phyloP scores from a whole-genome alignment of 208 protist genomes.

The Borovskyia barvae region DNA sequence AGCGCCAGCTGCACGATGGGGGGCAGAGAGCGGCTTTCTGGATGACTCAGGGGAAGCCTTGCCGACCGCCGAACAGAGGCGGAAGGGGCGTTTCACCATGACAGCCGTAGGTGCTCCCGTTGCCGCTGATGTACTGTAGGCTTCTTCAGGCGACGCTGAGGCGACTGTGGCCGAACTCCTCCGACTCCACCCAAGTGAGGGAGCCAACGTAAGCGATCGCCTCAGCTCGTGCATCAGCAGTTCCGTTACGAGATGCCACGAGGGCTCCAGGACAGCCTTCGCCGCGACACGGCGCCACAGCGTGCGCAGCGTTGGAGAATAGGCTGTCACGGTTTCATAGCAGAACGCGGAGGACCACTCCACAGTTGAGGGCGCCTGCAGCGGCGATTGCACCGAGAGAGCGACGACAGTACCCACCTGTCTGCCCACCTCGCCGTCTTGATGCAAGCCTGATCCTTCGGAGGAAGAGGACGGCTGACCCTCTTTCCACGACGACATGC shows the following conservation, averaged over 20 bases:
- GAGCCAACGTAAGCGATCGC: constrained; percentile 3
- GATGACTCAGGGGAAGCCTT: not conserved
- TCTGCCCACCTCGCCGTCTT: no score
- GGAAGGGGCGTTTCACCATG: constrained; percentile 12
- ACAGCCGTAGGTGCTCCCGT: not conserved
- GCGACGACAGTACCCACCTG: no score
- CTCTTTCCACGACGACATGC: not conserved
- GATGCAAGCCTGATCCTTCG: no score
- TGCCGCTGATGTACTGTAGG: not conserved
- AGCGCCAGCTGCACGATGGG: not conserved
- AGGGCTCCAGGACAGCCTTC: constrained; percentile 48
- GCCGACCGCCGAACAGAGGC: not conserved
- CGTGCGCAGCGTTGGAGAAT: constrained; percentile 42
- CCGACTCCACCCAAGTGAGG: not conserved
- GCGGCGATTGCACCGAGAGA: no score
- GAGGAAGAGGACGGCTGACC: no score
- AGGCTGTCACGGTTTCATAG: constrained; percentile 19
- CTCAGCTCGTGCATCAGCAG: constrained; percentile 35
- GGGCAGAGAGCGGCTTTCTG: not conserved
- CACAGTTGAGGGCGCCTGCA: no score
- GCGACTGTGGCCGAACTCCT: not conserved
- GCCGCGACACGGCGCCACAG: constrained; percentile 60
- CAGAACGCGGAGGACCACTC: no score
- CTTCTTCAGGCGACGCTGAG: not conserved
- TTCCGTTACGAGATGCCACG: constrained; percentile 36